phyloP scores from a whole-genome alignment of 2,329 filamentous ascomycete species.

The Neopestalotiopsis clavispora region DNA sequence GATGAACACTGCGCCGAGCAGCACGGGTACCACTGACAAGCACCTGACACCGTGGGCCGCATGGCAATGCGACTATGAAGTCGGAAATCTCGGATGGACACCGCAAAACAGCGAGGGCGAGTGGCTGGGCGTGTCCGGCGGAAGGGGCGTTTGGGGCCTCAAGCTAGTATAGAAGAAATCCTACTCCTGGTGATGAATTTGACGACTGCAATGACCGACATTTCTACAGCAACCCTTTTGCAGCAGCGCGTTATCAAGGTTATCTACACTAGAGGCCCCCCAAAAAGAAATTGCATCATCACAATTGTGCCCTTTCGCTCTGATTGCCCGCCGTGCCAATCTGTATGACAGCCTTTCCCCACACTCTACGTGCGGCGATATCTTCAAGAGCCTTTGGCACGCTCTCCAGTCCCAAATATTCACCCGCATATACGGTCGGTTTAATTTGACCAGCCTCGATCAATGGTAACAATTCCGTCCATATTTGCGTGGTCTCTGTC shows the following conservation, averaged over 20 bases:
- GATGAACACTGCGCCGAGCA: conserved; percentile 65
- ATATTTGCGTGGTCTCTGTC: conserved; percentile 50
- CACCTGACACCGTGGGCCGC: conserved; percentile 72
- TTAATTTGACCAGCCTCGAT: conserved; percentile 51
- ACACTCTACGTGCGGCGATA: conserved; percentile 52
- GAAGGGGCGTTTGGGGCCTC: conserved; percentile 81
- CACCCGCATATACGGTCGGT: conserved; percentile 53
- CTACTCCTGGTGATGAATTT: not conserved
- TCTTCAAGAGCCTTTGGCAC: conserved; percentile 56
- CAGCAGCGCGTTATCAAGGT: not conserved
- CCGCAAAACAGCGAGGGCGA: conserved; percentile 77
- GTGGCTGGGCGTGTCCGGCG: conserved; percentile 83
- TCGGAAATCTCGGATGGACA: conserved; percentile 85
- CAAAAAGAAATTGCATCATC: not conserved
- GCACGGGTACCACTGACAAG: conserved; percentile 57
- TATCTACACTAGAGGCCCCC: not conserved
- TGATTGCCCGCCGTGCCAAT: conserved; percentile 29
- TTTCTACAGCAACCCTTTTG: not conserved
- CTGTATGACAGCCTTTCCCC: conserved; percentile 61
- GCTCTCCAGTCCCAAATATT: conserved; percentile 54
- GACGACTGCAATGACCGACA: not conserved
- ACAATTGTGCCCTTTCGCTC: not conserved
- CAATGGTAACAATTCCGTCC: conserved; percentile 54
- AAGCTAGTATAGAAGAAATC: conserved; percentile 30
- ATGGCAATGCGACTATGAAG: conserved; percentile 88